Evolutionary conservation across 106 monocot species (phyloP).

Genomic region (Phalaenopsis aphrodite): DNA sequence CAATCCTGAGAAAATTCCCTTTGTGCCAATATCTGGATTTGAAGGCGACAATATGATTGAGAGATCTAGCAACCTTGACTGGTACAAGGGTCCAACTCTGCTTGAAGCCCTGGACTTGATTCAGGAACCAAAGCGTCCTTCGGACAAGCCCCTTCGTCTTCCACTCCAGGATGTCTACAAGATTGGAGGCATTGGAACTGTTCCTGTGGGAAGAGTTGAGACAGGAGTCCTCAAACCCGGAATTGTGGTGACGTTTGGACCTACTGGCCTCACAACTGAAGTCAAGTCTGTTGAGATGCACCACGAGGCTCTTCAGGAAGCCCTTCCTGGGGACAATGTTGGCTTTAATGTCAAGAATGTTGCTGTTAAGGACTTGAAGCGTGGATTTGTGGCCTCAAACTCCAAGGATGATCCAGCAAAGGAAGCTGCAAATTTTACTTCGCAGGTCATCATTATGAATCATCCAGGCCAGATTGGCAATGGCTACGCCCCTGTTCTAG

Average conservation of each 20-base stretch:
- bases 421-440: slow-evolving; percentile 45
- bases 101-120: slow-evolving; percentile 17
- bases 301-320: slow-evolving; percentile 17
- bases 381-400: slow-evolving; percentile 21
- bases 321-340: slow-evolving; percentile 16
- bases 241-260: slow-evolving; percentile 23
- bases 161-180: slow-evolving; percentile 22
- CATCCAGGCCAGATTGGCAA: slow-evolving; percentile 8
- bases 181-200: slow-evolving; percentile 31
- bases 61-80: slow-evolving; percentile 54
- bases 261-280: slow-evolving; percentile 13
- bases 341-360: slow-evolving; percentile 24
- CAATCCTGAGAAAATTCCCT: slow-evolving; percentile 24
- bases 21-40: slow-evolving; percentile 59
- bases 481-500: not conserved
- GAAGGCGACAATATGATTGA: slow-evolving; percentile 68
- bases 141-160: slow-evolving; percentile 20
- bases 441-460: slow-evolving; percentile 57
- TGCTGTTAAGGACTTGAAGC: slow-evolving; percentile 19
- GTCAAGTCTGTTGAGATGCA: slow-evolving; percentile 24
- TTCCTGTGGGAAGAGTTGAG: slow-evolving; percentile 44
- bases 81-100: slow-evolving; percentile 58
- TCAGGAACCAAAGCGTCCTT: slow-evolving; percentile 13
- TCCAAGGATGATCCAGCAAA: slow-evolving; percentile 36
- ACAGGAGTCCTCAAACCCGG: slow-evolving; percentile 49